Base-by-base conservation (phyloP, 2,329 filamentous ascomycete genomes). In the Onygenales sp. region DNA sequence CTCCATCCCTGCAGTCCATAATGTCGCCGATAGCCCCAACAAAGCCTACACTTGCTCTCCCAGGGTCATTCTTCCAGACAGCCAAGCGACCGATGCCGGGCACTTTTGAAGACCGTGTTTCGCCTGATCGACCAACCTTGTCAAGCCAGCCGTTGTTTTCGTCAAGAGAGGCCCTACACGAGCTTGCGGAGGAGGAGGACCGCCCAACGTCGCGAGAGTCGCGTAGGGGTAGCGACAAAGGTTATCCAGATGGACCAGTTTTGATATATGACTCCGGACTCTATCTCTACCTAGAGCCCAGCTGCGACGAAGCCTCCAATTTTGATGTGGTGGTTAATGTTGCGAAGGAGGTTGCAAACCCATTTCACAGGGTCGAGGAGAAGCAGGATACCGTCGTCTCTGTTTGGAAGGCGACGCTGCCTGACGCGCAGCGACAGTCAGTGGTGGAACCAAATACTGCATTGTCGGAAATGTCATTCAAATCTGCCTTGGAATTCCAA, bases 311-410 rank as follows among this genome's bases (percentile, higher is more conserved):
- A 64, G 81, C 80, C 2, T 72, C 75, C 5, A 68, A 75, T 41
- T 85, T 83, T 56, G 82, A 85, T 60, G 80, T 83, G 2, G 77
- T 85, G 17, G 72, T 85, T 58, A 85, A 85, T 57, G 82, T 85
- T 31, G 82, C 82, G 6, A 83, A 82, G 62, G 82, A 85, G 64
- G 81, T 85, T 5, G 74, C 73, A 52, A 84, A 84, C 59, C 82
- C 82, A 1, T 81, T 84, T 60, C 64, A 62, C 5, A 60, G 55
- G 4, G 57, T 58, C 13, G 66, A 56, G 55, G 64, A 57, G 58
- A 63, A 63, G 27, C 64, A 65, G 38, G 65, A 69, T 35, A 71
- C 69, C 5, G 69, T 74, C 36, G 69, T 74, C 64, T 72, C 70
- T 46, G 65, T 70, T 7, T 70, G 70, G 60, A 78, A 79, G 36